phyloP scores from a whole-genome alignment of 2,329 filamentous ascomycete genomes.

The Raffaelea ambrosiae region DNA sequence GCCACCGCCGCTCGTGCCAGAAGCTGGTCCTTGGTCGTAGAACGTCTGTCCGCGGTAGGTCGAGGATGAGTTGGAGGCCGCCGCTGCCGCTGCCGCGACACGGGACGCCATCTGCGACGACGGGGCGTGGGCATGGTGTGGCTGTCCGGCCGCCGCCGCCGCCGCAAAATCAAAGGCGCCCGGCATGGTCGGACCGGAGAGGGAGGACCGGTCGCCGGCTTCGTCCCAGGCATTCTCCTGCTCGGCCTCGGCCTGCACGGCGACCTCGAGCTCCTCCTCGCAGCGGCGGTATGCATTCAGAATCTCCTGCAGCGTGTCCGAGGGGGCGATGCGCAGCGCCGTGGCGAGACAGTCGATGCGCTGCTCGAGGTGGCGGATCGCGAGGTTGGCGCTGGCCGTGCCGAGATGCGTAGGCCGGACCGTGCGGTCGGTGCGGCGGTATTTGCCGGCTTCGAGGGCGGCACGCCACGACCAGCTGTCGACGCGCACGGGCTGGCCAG shows the following conservation, averaged over 20 bases:
- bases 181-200: constrained; percentile 41
- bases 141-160: neutral
- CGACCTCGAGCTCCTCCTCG: constrained; percentile 65
- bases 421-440: constrained; percentile 48
- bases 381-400: constrained; percentile 48
- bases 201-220: constrained; percentile 41
- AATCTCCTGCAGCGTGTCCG: constrained; percentile 63
- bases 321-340: constrained; percentile 65
- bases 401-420: constrained; percentile 50
- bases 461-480: constrained; percentile 74
- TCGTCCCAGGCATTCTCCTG: constrained; percentile 65
- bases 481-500: neutral
- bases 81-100: constrained; percentile 13
- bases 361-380: constrained; percentile 68
- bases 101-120: constrained; percentile 6
- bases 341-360: constrained; percentile 72
- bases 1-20: constrained; percentile 15
- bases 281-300: constrained; percentile 67
- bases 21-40: constrained; percentile 5
- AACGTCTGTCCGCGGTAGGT: constrained; percentile 8
- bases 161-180: constrained; percentile 36
- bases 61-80: constrained; percentile 14
- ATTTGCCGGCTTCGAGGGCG: constrained; percentile 69
- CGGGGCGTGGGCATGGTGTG: neutral
- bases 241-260: constrained; percentile 57